Base-by-base conservation (phyloP, 2,329 filamentous ascomycete genomes). In the Huntiella savannae region DNA sequence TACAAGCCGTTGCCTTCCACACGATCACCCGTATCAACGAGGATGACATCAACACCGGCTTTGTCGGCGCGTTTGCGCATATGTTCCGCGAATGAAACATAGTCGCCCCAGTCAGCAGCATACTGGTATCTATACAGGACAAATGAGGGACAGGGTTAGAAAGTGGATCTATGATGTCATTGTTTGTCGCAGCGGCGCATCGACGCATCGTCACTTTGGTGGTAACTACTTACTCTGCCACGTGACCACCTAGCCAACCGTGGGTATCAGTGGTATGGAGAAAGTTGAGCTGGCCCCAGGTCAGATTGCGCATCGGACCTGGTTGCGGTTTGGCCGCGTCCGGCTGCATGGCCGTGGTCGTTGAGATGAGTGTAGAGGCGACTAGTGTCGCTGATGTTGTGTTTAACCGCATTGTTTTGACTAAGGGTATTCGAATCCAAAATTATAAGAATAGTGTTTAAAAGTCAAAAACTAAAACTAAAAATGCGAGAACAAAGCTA, bases 31-130 rank as follows among this genome's bases (percentile, higher is more conserved):
- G 87, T 95, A 59, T 98, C 91, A 52, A 98, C 68, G n/a, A 98
- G 67, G n/a, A 98, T 66, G 12, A 98, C 66, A 59, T 98, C 91
- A 22, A 74, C 75, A 39, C 85, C 86, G 45, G 79, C 70, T 1
- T 76, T 72, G 56, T 95, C 82, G 47, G 86, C 85, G 57, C 75
- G 78, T 53, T 76, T 71, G 47, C 75, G 80, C 69, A 98, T 75
- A 58, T 88, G 85, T 33, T 79, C 69, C 33, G 86, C 76, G 58
- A 98, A 95, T 5, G 88, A 95, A 55, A 96, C 73, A 62, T 96
- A 98, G 63, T 98, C 91, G 49, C 91, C 91, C 86, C 91, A 96
- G 61, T 98, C 91, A 40, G 85, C 88, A 5, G 84, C 87, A 62
- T 92, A 98, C 50, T 91, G 88, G 2, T 85, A 71, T 64, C 81